Evolutionary conservation across 2,329 filamentous ascomycete species (phyloP).

Genomic region (Alternaria metachromatica): DNA sequence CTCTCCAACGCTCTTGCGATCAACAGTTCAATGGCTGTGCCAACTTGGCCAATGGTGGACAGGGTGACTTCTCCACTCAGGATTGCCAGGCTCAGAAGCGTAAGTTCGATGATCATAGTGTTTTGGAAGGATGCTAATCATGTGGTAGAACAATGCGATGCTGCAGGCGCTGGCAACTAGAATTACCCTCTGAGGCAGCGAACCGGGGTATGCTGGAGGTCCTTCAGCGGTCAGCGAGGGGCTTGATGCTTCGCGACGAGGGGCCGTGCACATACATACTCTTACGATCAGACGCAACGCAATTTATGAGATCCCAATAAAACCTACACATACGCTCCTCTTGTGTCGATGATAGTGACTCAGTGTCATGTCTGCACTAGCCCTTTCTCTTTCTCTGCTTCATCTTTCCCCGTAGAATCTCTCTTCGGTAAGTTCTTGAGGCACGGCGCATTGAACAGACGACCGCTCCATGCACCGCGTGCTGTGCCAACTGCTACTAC

Average conservation of each 20-base stretch:
- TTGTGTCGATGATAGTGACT: background rate
- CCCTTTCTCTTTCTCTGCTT: constrained; percentile 26
- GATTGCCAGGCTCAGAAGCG: constrained; percentile 65
- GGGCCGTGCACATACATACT: background rate
- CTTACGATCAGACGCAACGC: background rate
- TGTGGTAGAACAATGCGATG: constrained; percentile 2
- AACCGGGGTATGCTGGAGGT: background rate
- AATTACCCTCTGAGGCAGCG: background rate
- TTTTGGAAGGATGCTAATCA: background rate
- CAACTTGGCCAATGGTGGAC: constrained; percentile 62
- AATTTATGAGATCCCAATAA: background rate
- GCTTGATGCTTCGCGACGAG: constrained; percentile 1
- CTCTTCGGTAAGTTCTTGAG: constrained; percentile 47
- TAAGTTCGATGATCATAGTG: constrained; percentile 11
- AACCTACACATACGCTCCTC: background rate
- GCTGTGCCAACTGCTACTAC: constrained; percentile 60
- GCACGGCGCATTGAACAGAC: constrained; percentile 63
- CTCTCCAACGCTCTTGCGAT: constrained; percentile 67
- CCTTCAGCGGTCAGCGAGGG: background rate
- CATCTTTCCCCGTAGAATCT: constrained; percentile 15
- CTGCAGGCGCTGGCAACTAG: background rate
- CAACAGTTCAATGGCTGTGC: constrained; percentile 69
- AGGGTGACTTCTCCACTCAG: constrained; percentile 49
- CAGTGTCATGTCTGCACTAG: background rate
- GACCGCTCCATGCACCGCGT: constrained; percentile 56